Evolutionary conservation across 2,329 filamentous ascomycete genomes (phyloP), one percentile per base, ranked within the genome.

Genomic region (Stemphylium vesicarium): DNA sequence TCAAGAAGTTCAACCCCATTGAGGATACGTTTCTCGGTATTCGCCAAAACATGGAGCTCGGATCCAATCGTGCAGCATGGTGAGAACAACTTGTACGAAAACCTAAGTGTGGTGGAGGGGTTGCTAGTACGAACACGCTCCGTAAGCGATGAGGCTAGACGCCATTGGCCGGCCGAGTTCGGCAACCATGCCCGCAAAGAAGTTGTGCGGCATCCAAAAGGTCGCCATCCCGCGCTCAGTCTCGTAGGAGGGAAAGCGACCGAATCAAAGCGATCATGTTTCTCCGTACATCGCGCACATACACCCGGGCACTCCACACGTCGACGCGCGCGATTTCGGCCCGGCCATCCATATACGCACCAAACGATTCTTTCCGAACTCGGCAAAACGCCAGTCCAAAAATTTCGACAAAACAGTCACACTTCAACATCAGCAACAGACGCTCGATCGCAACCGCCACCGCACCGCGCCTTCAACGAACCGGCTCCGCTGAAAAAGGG

Each of bases 331-430:
- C 58, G 52, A 53, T 59, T 24, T 50, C 60, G 60, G 67, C 58
- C 63, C 63, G 64, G 53, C 57, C 52, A 39, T 45, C 55, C 45
- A 60, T 54, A 42, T 48, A 57, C 53, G 51, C 55, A 57, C 46
- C 56, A 40, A 58, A 63, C 58, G 53, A 58, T 53, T 54, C 60
- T 63, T 65, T 63, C 69, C 68, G 69, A 63, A 68, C 63, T 57
- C 68, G 68, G 67, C 67, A 67, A 66, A 69, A 63, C 55, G 63
- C 57, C 46, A 51, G 62, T 63, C 55, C 63, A 53, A 68, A 67
- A 64, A 68, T 68, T 70, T 66, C 66, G 46, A 64, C 55, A 50
- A 56, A 51, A 57, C 57, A 69, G 58, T 64, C 63, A 65, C 40
- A 50, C 41, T 48, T 48, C 15, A 44, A 22, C 54, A 55, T 48